Evolutionary conservation across 2,329 filamentous ascomycete genomes (phyloP).

Genomic region (Alternaria sp.): DNA sequence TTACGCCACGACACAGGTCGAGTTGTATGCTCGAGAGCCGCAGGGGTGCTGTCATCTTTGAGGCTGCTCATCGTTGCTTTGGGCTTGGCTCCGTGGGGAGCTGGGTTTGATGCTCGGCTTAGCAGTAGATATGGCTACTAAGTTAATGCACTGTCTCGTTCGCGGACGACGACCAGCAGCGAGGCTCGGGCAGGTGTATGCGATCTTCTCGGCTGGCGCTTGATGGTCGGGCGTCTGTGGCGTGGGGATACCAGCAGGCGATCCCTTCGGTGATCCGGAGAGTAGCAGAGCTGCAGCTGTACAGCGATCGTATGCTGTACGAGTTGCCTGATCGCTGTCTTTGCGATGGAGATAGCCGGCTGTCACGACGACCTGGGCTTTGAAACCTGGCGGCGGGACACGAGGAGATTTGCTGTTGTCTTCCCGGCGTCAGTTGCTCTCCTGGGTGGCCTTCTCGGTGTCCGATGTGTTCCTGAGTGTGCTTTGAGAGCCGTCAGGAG

Average conservation of each 20-base stretch:
- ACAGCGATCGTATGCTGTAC: not conserved
- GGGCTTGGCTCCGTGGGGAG: too few relatives aligned
- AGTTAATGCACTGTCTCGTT: too few relatives aligned
- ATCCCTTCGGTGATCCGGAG: not conserved
- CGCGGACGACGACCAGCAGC: not conserved
- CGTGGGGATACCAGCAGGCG: not conserved
- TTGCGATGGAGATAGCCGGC: not conserved
- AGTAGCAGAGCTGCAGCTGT: not conserved
- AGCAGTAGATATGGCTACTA: too few relatives aligned
- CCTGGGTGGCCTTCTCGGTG: not conserved
- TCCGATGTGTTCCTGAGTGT: not conserved
- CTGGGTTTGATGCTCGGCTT: too few relatives aligned
- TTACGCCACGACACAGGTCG: not conserved
- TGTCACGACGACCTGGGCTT: not conserved
- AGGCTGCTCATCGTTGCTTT: not conserved
- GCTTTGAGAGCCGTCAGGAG: not conserved
- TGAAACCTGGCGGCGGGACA: not conserved
- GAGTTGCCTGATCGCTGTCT: not conserved
- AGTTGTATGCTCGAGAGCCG: not conserved
- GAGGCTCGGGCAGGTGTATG: not conserved
- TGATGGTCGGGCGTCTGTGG: not conserved
- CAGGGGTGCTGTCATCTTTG: too few relatives aligned
- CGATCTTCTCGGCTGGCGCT: too few relatives aligned
- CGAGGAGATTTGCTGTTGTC: not conserved
- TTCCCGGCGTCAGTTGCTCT: not conserved